Conservation (phyloP, 1,284 basidiomycete genomes). For the Ustilago loliicola region DNA sequence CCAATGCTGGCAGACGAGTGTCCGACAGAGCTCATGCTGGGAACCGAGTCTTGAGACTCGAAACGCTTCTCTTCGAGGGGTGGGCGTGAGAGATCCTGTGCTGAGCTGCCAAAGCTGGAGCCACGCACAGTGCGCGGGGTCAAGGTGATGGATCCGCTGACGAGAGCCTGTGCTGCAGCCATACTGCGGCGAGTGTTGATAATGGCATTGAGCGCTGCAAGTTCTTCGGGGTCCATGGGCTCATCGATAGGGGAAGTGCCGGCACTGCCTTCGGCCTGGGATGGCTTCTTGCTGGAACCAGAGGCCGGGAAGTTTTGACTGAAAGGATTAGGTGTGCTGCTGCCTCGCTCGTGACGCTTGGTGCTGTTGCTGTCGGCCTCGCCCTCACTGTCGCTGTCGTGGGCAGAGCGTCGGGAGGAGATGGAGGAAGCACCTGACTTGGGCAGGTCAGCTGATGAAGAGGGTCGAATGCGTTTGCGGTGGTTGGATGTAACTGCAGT, state of each 20-base stretch:
- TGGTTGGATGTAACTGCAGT: conserved; percentile 23
- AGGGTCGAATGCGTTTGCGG: conserved; percentile 32
- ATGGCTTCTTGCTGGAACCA: conserved; percentile 3
- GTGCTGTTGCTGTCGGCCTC: conserved; percentile 5
- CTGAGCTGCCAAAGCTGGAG: conserved; percentile 42
- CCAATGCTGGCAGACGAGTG: conserved; percentile 35
- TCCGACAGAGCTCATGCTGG: conserved; percentile 48
- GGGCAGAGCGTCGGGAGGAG: conserved; percentile 20
- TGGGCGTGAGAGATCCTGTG: conserved; percentile 28
- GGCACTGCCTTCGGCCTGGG: conserved; percentile 6
- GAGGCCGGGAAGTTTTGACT: not conserved
- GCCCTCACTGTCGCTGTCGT: conserved; percentile 20
- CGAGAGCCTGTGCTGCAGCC: conserved; percentile 66
- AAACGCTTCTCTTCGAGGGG: conserved; percentile 37
- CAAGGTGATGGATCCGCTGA: conserved; percentile 53
- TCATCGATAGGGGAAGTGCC: conserved; percentile 37
- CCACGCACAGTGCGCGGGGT: conserved; percentile 22
- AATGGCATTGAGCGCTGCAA: conserved; percentile 68
- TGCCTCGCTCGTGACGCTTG: conserved; percentile 8
- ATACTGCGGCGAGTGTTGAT: conserved; percentile 69
- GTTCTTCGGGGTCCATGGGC: conserved; percentile 66
- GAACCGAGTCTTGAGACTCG: conserved; percentile 49
- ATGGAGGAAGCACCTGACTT: conserved; percentile 20
- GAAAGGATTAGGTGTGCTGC: not conserved
- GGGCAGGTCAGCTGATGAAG: conserved; percentile 18